A percentile compares a stretch with the other conserved stretches of the same genome.
Evolutionary conservation across 2,329 filamentous ascomycete genomes (phyloP).

Genomic region (Fusarium buharicum): DNA sequence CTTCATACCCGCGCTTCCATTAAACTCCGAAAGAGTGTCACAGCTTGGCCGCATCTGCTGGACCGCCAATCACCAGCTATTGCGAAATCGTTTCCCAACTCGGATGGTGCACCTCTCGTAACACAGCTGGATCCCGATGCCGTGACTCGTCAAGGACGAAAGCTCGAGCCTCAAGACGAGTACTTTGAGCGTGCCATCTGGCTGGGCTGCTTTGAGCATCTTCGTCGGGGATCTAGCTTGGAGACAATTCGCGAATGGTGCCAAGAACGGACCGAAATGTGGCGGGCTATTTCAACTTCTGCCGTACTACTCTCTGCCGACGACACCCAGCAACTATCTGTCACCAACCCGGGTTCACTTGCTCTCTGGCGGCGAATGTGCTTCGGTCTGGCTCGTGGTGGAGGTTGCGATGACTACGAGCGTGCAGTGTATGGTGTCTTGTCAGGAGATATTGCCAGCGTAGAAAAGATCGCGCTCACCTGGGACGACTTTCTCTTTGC

Average conservation of each 20-base stretch:
- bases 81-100: slow-evolving; percentile 65
- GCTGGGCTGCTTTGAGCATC: slow-evolving; percentile 92
- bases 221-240: slow-evolving; percentile 83
- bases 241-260: slow-evolving; percentile 86
- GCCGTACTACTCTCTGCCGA: slow-evolving; percentile 70
- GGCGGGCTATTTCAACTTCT: slow-evolving; percentile 86
- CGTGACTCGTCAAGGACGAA: slow-evolving; percentile 78
- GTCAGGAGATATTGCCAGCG: slow-evolving; percentile 83
- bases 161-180: slow-evolving; percentile 82
- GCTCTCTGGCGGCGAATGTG: slow-evolving; percentile 83
- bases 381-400: slow-evolving; percentile 74
- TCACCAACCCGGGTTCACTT: slow-evolving; percentile 57
- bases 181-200: slow-evolving; percentile 92
- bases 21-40: slow-evolving; percentile 86
- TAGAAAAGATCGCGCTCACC: slow-evolving; percentile 77
- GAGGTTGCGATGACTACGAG: slow-evolving; percentile 80
- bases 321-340: slow-evolving; percentile 54
- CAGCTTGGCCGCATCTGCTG: slow-evolving; percentile 72
- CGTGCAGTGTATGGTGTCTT: slow-evolving; percentile 89
- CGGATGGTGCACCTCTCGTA: slow-evolving; percentile 73
- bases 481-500: slow-evolving; percentile 92
- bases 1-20: slow-evolving; percentile 90
- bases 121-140: slow-evolving; percentile 95
- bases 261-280: slow-evolving; percentile 83
- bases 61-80: slow-evolving; percentile 70